Conservation (phyloP, 1,284 basidiomycete species). For the Fomitopsis pinicola region DNA sequence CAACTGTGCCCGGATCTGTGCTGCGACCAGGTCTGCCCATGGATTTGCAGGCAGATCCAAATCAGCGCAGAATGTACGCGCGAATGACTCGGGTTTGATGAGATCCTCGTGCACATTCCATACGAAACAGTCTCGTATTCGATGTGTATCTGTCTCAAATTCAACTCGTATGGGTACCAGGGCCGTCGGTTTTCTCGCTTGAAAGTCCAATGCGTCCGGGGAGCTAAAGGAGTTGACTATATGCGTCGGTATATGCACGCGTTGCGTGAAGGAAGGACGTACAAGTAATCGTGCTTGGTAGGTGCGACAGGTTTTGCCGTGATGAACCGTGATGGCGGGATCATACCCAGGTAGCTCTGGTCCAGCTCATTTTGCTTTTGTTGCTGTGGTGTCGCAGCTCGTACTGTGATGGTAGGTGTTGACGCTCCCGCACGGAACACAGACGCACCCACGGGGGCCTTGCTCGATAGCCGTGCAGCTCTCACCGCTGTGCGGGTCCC, state of each 20-base stretch:
- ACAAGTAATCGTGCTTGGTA: conserved; percentile 58
- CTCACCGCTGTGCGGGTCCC: conserved; percentile 44
- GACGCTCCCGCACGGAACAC: conserved; percentile 24
- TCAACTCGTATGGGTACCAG: conserved; percentile 93
- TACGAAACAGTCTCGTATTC: conserved; percentile 93
- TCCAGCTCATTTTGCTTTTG: conserved; percentile 61
- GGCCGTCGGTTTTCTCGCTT: conserved; percentile 62
- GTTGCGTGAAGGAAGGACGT: conserved; percentile 9
- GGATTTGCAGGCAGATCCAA: conserved; percentile 68
- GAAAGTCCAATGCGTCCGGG: conserved; percentile 58
- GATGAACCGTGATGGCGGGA: conserved; percentile 81
- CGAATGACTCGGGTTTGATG: conserved; percentile 82
- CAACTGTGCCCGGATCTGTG: conserved; percentile 85
- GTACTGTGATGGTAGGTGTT: conserved; percentile 8
- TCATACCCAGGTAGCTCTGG: conserved; percentile 85
- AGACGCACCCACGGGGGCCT: conserved; percentile 34
- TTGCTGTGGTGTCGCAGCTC: conserved; percentile 13
- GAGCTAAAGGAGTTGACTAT: conserved; percentile 39
- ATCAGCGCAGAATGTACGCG: conserved; percentile 83
- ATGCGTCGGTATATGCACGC: too few species aligned
- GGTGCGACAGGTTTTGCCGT: conserved; percentile 51
- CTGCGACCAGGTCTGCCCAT: conserved; percentile 77
- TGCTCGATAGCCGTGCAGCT: conserved; percentile 29
- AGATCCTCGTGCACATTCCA: conserved; percentile 89
- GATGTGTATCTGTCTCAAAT: conserved; percentile 87